These are phyloP conservation scores for Chernovozyma aurita DNA, from an alignment of 1,139 yeast species.

Conservation along the genomic window DNA sequence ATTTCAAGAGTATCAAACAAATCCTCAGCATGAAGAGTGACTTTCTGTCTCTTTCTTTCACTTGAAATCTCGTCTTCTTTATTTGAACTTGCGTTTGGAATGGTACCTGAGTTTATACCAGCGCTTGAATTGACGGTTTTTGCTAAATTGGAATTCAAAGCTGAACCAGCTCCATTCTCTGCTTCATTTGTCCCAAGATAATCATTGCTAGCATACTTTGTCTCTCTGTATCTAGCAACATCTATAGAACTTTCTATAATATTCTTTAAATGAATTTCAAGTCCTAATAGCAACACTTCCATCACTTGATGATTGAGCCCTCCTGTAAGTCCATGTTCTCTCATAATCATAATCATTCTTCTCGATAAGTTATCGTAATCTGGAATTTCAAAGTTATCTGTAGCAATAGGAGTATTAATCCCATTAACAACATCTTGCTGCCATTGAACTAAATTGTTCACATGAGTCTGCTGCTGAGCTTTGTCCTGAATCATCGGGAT, in stretches of 20 bases:
- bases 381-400: constrained; percentile 79
- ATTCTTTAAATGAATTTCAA: constrained; percentile 74
- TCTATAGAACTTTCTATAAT: constrained; percentile 75
- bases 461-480: constrained; percentile 45
- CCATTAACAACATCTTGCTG: constrained; percentile 91
- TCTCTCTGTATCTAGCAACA: constrained; percentile 56
- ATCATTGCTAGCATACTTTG: constrained; percentile 47
- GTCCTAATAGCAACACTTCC: constrained; percentile 72
- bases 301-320: constrained; percentile 68
- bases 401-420: constrained; percentile 76
- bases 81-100: too few relatives aligned
- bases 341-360: constrained; percentile 75
- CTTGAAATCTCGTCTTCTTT: constrained; percentile 13
- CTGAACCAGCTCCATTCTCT: constrained; percentile 2
- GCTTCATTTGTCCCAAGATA: constrained; percentile 17
- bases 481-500: constrained; percentile 74
- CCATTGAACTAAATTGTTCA: constrained; percentile 71
- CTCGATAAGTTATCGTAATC: constrained; percentile 67
- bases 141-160: background rate
- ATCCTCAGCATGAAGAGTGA: constrained; percentile 60
- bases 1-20: constrained; percentile 58
- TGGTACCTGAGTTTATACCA: too few relatives aligned
- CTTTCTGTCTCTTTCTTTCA: constrained; percentile 15
- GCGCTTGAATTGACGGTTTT: background rate
- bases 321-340: constrained; percentile 91